Evolutionary conservation across 306 rosid species (phyloP), one percentile per base, ranked within the genome.

Genomic region (Inga leiocalycina): DNA sequence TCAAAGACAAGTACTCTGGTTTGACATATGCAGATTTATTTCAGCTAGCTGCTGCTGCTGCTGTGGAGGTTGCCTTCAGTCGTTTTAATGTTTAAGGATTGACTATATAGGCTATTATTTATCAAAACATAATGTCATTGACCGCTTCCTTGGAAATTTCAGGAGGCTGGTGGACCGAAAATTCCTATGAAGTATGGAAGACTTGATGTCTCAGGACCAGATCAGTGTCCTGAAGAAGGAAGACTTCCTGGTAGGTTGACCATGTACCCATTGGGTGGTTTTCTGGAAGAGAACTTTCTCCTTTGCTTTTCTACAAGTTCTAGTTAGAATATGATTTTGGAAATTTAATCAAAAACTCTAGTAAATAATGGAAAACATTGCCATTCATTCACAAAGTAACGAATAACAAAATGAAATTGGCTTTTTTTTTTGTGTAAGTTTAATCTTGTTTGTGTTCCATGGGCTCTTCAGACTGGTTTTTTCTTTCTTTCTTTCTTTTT

Each of bases 161-260:
- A 97, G 99, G 99, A 94, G 74, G 97, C 97, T 27, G 99, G 99
- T 74, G 99, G 99, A 68, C 98, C 98, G 19, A 94, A 94, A 89
- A 87, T 94, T 73, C 99, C 99, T 10, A 94, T 97, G 98, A 97
- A 87, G 86, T 97, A 94, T 86, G 99, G 98, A 73, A 90, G 99
- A 86, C 89, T 94, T 70, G 98, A 94, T 79, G 93, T 85, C 69
- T 75, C 92, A 30, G 90, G 69, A 74, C 94, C 99, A 17, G 92
- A 88, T 37, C 91, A 94, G 82, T 94, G 98, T 84, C 99, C 98
- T 57, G 99, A 97, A 82, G 99, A 94, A 91, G 98, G 98, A 71
- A 87, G 99, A 83, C 99, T 97, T 88, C 99, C 98, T 61, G 97
- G 99, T 97, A 74, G 82, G 89, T 71, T 48, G 78, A 62, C 80